Base-by-base conservation (phyloP, 2,329 filamentous ascomycete species). In the Plectosphaerella cucumerina region DNA sequence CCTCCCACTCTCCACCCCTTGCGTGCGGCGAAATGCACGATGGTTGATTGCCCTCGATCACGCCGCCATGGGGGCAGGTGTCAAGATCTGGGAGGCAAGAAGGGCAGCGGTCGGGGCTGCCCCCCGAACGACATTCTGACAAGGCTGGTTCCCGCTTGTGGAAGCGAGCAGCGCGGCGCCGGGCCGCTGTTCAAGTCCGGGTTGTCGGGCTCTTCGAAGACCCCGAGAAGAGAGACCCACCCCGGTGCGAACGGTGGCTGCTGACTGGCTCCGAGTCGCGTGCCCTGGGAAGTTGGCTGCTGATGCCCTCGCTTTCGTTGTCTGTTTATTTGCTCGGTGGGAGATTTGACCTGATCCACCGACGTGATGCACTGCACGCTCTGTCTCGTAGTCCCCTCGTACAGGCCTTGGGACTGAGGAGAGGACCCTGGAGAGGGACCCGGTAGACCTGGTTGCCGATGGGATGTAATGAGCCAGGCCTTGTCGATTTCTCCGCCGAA, bases 121-220 rank as follows among this genome's bases (percentile, higher is more conserved):
- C n/a, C n/a, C 37, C 39, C 11, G 12, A 18, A 42, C n/a, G n/a
- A n/a, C n/a, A n/a, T 42, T 42, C 39, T 20, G 17, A 42, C 39
- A 42, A 18, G 39, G 39, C 39, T 17, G 39, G 4, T 42, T 12
- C 39, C 39, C 39, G 17, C 17, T 42, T 20, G 10, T 12, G 17
- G 39, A 42, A 20, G n/a, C n/a, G 18, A 18, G 39, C 10, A 12
- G 17, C 17, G 17, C 39, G 39, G 17, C 9, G 15, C 39, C 35
- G 35, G 39, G 39, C 17, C 10, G 18, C 15, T 12, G 18, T 17
- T 42, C n/a, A 18, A 18, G n/a, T 8, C 39, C 39, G 39, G 39
- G 39, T 20, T 42, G 39, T 42, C 39, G 39, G 39, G 39, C 39
- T 42, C 39, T 42, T 42, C 39, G 39, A 42, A 42, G 39, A 42